Evolutionary conservation across 2,329 filamentous ascomycete genomes (phyloP), one percentile per base, ranked within the genome.

Genomic region (Fusarium heterosporum): DNA sequence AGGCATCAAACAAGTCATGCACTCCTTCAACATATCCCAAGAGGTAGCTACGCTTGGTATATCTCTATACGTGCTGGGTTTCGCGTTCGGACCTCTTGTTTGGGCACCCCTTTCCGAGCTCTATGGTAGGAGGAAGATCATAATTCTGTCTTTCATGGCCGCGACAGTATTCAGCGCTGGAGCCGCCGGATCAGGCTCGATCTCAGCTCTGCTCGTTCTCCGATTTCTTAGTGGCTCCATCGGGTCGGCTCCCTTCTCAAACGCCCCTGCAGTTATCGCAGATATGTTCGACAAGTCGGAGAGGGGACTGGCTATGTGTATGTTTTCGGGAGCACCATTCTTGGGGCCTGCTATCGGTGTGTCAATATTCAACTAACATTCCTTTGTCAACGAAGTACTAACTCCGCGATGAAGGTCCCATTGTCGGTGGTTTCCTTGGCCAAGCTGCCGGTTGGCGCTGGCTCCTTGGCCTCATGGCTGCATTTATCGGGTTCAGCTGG

Each of bases 61-160:
- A 8, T 89, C 88, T 1, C 77, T 90, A 3, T 90, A 89, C 69
- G 87, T 90, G 3, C 68, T 89, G 3, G 88, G 87, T 3, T 89
- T 89, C 52, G 81, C 81, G 25, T 79, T 89, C 40, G 87, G 87
- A 0, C 88, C 88, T 0, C 75, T 90, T 4, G 68, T 91, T 1
- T 91, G 88, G 85, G 89, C 89, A 2, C 88, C 89, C 0, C 73
- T 91, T 5, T 85, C 85, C 19, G 89, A 92, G 71, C 74, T 91
- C 16, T 88, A 85, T 54, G 89, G 87, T 2, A 80, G 87, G 8
- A 83, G 89, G 70, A 74, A 82, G 25, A 80, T 90, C 14, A 89
- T 89, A 70, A 80, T 86, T 64, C 74, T 80, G 47, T 88, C 85
- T 2, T 88, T 88, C 66, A 77, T 82, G 49, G 80, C 81, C 8